A percentile compares a stretch with the other conserved stretches of the same genome.
Evolutionary conservation across 192 early-diverging fungal genomes (phyloP).

Genomic region (Spinellus fusiger): DNA sequence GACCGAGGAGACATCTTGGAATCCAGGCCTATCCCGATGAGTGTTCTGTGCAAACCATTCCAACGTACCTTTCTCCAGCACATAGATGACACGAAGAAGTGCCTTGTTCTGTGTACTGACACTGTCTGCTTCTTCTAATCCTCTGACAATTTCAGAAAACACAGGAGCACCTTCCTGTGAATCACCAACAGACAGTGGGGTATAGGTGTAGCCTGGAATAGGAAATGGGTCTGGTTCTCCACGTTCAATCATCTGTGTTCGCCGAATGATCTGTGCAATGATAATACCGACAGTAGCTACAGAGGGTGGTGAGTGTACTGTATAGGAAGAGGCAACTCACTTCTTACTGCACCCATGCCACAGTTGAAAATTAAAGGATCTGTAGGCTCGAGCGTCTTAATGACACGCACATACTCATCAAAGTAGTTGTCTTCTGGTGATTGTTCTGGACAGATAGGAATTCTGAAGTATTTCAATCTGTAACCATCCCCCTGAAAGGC

Average conservation of each 20-base stretch:
- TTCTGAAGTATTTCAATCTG: conserved; percentile 48
- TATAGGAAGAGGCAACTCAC: conserved; percentile 11
- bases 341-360: conserved; percentile 59
- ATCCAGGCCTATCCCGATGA: conserved; percentile 25
- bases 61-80: conserved; percentile 41
- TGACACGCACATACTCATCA: conserved; percentile 52
- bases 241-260: conserved; percentile 39
- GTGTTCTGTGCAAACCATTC: neutral
- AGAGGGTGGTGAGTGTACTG: neutral
- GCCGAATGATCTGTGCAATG: conserved; percentile 48
- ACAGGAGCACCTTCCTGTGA: neutral
- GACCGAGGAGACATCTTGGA: conserved; percentile 36
- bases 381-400: conserved; percentile 26
- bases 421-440: conserved; percentile 54
- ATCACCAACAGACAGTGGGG: neutral
- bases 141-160: conserved; percentile 18
- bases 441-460: conserved; percentile 55
- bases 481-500: conserved; percentile 37
- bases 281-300: conserved; percentile 55
- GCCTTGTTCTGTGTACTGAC: conserved; percentile 36
- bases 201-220: conserved; percentile 14
- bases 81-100: conserved; percentile 47
- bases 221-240: conserved; percentile 37
- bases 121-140: conserved; percentile 26
- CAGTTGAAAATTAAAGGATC: conserved; percentile 59